Percentiles rank a stretch among this genome's conserved stretches.
These are phyloP conservation scores for Fraxinus pennsylvanica DNA, from an alignment of 257 asterid species.

Conservation along the genomic window DNA sequence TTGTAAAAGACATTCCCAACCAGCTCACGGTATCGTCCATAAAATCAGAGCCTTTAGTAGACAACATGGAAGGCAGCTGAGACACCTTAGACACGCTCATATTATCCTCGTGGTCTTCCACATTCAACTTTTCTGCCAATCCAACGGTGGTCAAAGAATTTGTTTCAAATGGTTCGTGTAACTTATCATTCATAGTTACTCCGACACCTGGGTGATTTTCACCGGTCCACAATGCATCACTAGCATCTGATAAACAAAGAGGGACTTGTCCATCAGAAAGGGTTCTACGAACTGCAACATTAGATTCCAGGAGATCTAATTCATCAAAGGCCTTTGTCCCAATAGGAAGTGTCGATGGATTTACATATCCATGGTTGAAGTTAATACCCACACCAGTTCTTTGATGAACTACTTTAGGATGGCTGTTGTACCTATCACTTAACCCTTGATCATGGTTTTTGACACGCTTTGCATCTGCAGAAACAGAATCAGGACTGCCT, in stretches of 20 bases:
- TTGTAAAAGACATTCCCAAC: constrained; percentile 71
- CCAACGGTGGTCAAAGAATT: constrained; percentile 44
- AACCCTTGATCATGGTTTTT: constrained; percentile 36
- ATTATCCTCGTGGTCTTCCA: constrained; percentile 53
- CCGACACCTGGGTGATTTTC: constrained; percentile 47
- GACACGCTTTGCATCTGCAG: constrained; percentile 37
- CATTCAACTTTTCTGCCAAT: constrained; percentile 44
- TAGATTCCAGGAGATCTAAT: constrained; percentile 44
- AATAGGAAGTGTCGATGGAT: constrained; percentile 29
- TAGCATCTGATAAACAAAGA: constrained; percentile 68
- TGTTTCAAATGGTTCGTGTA: constrained; percentile 39
- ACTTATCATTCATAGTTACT: constrained; percentile 37
- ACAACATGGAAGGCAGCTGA: constrained; percentile 38
- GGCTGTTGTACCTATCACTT: constrained; percentile 25
- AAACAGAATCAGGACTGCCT: constrained; percentile 32
- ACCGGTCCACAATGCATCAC: constrained; percentile 95
- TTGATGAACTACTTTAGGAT: constrained; percentile 33
- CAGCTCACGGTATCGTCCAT: constrained; percentile 62
- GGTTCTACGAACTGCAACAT: constrained; percentile 45
- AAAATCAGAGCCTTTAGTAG: constrained; percentile 51
- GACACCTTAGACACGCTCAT: constrained; percentile 34
- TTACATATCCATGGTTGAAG: constrained; percentile 32
- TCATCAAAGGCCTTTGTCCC: constrained; percentile 37
- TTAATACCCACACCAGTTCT: constrained; percentile 28
- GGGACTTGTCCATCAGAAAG: constrained; percentile 71